phyloP scores from a whole-genome alignment of 768 basidiomycete species.

The Sistotremastrum suecicum region DNA sequence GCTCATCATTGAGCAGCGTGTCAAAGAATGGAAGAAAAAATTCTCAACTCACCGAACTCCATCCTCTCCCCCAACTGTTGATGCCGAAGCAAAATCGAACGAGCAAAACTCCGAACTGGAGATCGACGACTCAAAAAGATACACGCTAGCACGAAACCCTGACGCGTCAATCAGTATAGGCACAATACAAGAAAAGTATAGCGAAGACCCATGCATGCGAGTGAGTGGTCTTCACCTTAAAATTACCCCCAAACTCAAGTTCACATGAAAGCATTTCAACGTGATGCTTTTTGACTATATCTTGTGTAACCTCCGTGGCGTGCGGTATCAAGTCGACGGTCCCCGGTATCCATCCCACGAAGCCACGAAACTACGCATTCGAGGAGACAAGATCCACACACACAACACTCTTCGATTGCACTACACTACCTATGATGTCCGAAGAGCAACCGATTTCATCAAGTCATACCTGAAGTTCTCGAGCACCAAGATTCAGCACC shows the following conservation, averaged over 20 bases:
- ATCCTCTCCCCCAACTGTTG: too few species aligned
- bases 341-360: background rate
- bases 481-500: too few species aligned
- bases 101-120: too few species aligned
- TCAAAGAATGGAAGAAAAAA: background rate
- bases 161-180: background rate
- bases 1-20: background rate
- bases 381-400: background rate
- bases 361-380: background rate
- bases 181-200: background rate
- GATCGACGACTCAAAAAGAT: background rate
- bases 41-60: too few species aligned
- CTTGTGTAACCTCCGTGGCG: slow-evolving; percentile 13
- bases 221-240: slow-evolving; percentile 10
- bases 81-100: too few species aligned
- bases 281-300: slow-evolving; percentile 18
- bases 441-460: slow-evolving; percentile 25
- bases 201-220: background rate
- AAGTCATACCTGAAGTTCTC: too few species aligned
- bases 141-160: background rate
- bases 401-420: slow-evolving; percentile 16
- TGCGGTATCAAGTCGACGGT: slow-evolving; percentile 15
- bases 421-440: slow-evolving; percentile 30
- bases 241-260: background rate
- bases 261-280: background rate